phyloP scores from a whole-genome alignment of 106 monocot genomes.

The Apostasia ramifera region DNA sequence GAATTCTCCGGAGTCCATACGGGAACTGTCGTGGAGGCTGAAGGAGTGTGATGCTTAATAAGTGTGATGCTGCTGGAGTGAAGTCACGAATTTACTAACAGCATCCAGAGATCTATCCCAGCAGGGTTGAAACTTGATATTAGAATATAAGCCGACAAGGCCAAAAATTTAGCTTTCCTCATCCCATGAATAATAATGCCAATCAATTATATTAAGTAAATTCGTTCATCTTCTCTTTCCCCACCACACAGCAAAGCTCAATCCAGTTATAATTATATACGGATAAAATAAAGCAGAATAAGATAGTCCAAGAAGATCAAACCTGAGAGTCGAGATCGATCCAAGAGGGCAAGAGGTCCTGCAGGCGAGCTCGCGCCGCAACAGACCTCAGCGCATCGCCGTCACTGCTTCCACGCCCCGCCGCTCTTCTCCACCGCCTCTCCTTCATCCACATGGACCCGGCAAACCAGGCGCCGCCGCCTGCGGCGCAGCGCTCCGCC shows the following conservation, averaged over 20 bases:
- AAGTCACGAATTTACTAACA: no score
- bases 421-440: slow-evolving; percentile 15
- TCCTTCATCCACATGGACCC: slow-evolving; percentile 6
- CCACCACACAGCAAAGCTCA: not conserved
- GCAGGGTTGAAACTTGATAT: not conserved
- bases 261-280: not conserved
- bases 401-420: slow-evolving; percentile 4
- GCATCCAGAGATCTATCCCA: no score
- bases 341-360: slow-evolving; percentile 50
- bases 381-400: slow-evolving; percentile 1
- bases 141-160: not conserved
- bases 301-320: not conserved
- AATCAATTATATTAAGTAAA: no score
- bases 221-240: not conserved
- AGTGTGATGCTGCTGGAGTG: no score
- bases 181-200: not conserved
- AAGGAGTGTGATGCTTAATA: no score
- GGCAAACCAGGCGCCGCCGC: not conserved
- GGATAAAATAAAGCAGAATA: not conserved
- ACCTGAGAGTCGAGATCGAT: slow-evolving; percentile 76
- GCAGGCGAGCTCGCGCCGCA: slow-evolving; percentile 32
- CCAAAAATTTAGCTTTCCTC: not conserved
- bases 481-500: not conserved
- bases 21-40: no score
- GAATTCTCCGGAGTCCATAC: no score